Base-by-base conservation (phyloP, 1,284 basidiomycete genomes). In the Omphalotus olearius region DNA sequence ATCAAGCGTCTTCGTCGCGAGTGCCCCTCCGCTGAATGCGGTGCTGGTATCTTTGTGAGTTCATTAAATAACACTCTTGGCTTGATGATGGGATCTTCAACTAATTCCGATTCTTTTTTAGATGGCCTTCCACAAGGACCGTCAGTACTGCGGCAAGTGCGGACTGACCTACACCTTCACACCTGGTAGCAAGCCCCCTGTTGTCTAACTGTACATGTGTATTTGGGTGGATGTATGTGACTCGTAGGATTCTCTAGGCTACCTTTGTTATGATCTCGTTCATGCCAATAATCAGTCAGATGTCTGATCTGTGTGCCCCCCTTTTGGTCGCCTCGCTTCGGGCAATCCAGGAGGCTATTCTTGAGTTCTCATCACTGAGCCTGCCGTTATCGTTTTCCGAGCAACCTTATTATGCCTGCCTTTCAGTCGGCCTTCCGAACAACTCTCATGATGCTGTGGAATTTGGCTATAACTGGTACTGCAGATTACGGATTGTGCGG, bases 1-100 rank as follows among this genome's bases (percentile, higher is more conserved):
- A 95, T 99, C 82, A 96, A 98, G 84, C 93, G 96, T 70, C 87
- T 99, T 58, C 86, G 96, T 67, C 91, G 96, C 65, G 96, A 98
- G 75, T 98, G 96, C 76, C 93, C 93, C 45, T 78, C 79, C 48
- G 82, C 91, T 56, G 86, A 89, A 69, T 98, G 94, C 67, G 94
- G 94, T 74, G 93, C 94, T 63, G 93, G 92, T 76, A 85, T 95
- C 78, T 96, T 97, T 76, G 89, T 91, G 72, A 60, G 87, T 76
- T 14, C n/a, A 17, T 23, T 23, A 23, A 23, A 3, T 2, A 23
- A 23, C 5, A 23, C 23, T 5, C 5, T 23, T 2, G 23, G 23
- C 39, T 35, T 38, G 7, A 30, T 54, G 14, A 14, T 47, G 9
- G 42, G 33, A 9, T 20, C 17, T 13, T 16, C 10, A 16, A 26